Evolutionary conservation across 2,329 filamentous ascomycete species (phyloP).

Genomic region (Phialophora chinensis): DNA sequence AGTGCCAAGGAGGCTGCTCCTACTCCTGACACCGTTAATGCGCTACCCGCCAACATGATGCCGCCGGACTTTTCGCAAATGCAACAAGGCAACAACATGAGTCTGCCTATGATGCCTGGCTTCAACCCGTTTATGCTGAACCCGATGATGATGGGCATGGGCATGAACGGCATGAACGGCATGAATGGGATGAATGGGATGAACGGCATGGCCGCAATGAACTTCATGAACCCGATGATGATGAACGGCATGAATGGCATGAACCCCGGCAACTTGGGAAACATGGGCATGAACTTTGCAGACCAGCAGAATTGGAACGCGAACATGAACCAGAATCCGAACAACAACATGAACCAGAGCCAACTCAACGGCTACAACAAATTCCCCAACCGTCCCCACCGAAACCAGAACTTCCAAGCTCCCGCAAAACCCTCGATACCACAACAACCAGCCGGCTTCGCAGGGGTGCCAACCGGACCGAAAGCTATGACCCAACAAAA

Average conservation of each 20-base stretch:
- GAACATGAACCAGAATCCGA: constrained; percentile 39
- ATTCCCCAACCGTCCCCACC: constrained; percentile 31
- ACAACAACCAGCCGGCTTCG: constrained; percentile 42
- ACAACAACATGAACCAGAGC: constrained; percentile 44
- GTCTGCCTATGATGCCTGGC: constrained; percentile 36
- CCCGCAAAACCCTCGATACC: constrained; percentile 35
- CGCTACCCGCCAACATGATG: constrained; percentile 42
- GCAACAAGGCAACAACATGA: constrained; percentile 38
- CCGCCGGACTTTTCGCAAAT: constrained; percentile 41
- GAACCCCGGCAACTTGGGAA: constrained; percentile 42
- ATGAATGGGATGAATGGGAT: constrained; percentile 43
- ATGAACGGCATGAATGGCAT: constrained; percentile 45
- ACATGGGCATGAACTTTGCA: constrained; percentile 40
- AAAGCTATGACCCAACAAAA: constrained; percentile 34
- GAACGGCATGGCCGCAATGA: constrained; percentile 49
- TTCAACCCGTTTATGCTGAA: constrained; percentile 49
- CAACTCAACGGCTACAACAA: constrained; percentile 42
- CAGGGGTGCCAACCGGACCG: constrained; percentile 37
- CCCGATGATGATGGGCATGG: constrained; percentile 54
- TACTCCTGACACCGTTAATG: constrained; percentile 30
- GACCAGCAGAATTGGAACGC: constrained; percentile 42
- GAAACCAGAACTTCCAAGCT: constrained; percentile 26
- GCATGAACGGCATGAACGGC: constrained; percentile 44
- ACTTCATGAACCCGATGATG: constrained; percentile 40
- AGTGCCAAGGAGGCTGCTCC: constrained; percentile 16